A percentile compares a stretch with the other conserved stretches of the same genome.
These are phyloP conservation scores for Quercus gilva DNA, from an alignment of 306 rosid species.

Conservation along the genomic window DNA sequence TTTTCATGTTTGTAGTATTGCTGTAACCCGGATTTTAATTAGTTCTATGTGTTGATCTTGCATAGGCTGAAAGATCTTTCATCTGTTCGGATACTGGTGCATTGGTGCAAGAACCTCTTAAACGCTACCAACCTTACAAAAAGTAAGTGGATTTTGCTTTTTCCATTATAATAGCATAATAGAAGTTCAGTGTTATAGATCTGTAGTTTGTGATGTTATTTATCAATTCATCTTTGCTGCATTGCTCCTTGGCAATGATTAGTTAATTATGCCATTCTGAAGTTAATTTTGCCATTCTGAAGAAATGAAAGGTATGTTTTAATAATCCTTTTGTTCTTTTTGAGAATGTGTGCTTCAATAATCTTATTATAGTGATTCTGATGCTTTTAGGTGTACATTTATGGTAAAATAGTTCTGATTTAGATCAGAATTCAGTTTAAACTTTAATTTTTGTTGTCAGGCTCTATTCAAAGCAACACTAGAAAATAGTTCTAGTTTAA, in stretches of 20 bases:
- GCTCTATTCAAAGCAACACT: neutral
- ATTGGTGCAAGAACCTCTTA: slow-evolving; percentile 53
- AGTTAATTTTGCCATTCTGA: neutral
- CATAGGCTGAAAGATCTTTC: slow-evolving; percentile 78
- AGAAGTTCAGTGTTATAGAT: neutral
- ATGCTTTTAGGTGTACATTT: neutral
- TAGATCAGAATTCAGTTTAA: neutral
- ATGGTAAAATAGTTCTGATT: neutral
- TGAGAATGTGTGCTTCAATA: neutral
- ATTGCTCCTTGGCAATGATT: neutral
- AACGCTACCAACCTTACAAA: slow-evolving; percentile 60
- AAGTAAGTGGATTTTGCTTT: slow-evolving; percentile 43
- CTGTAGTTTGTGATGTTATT: neutral
- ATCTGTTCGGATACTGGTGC: slow-evolving; percentile 94
- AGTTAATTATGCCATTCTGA: neutral
- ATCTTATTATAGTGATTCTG: neutral
- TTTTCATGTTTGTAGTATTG: slow-evolving; percentile 1
- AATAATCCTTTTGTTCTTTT: neutral
- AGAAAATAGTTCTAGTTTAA: neutral
- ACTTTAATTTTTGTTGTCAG: neutral
- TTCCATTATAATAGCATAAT: neutral
- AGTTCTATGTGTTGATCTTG: slow-evolving; percentile 29
- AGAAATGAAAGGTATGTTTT: neutral
- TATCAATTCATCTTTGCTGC: neutral
- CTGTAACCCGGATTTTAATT: neutral